Conservation (phyloP, 148 eudicot genomes). For the Silene uniflora region DNA sequence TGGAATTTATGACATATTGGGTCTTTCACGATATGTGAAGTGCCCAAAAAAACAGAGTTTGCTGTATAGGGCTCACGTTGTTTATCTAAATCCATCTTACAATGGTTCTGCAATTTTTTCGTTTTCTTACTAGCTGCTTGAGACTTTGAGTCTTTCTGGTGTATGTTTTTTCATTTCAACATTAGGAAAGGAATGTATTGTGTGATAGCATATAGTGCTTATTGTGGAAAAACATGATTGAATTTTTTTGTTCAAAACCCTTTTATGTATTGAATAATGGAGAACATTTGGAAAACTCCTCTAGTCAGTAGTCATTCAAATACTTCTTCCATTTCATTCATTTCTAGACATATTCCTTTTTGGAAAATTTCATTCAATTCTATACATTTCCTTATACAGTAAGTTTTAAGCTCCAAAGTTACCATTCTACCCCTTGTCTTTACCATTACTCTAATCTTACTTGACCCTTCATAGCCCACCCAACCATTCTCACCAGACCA, state of each 20-base stretch:
- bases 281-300: too few relatives aligned
- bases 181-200: not conserved
- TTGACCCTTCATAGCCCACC: too few relatives aligned
- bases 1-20: not conserved
- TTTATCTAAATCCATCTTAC: not conserved
- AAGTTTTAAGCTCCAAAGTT: too few relatives aligned
- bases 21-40: not conserved
- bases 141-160: not conserved
- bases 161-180: not conserved
- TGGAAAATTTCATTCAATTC: too few relatives aligned
- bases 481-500: too few relatives aligned
- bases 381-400: too few relatives aligned
- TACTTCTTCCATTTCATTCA: too few relatives aligned
- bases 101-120: not conserved
- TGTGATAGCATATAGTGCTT: not conserved
- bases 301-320: too few relatives aligned
- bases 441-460: too few relatives aligned
- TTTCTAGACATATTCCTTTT: too few relatives aligned
- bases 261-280: not conserved
- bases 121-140: not conserved
- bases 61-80: conserved; percentile 3
- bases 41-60: not conserved
- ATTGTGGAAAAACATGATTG: not conserved
- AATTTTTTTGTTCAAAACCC: not conserved
- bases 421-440: too few relatives aligned